Conservation (phyloP, 1,284 basidiomycete species). For the Heterobasidion irregulare region DNA sequence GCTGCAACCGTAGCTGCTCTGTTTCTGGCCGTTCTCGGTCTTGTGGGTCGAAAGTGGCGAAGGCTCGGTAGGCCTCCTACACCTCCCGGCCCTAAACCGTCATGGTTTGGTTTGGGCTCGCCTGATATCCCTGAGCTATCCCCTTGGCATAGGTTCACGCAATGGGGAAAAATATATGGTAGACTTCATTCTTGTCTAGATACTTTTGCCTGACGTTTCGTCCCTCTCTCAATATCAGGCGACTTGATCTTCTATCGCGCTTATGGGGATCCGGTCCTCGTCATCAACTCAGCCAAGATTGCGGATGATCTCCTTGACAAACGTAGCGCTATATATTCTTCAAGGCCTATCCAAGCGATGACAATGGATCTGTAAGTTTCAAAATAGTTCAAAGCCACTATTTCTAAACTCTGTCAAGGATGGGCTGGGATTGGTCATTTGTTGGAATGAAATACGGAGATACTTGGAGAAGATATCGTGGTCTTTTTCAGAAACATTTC, state of each 20-base stretch:
- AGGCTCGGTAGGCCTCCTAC: neutral
- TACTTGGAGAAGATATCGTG: slow-evolving; percentile 33
- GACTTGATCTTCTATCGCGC: neutral
- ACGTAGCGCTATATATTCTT: neutral
- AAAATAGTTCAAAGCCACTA: too few relatives aligned
- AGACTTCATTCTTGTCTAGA: neutral
- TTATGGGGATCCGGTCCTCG: neutral
- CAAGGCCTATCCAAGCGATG: neutral
- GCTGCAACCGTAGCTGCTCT: neutral
- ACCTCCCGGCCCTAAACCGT: neutral
- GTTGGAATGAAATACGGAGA: slow-evolving; percentile 33
- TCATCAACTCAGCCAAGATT: neutral
- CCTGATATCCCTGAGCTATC: neutral
- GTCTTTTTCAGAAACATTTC: slow-evolving; percentile 37
- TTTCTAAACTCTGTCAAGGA: slow-evolving; percentile 20
- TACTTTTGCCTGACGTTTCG: neutral
- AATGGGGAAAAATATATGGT: neutral
- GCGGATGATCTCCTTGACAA: slow-evolving; percentile 1
- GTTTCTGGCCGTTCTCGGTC: neutral
- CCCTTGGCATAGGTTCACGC: neutral
- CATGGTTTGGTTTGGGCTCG: neutral
- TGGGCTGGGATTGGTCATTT: slow-evolving; percentile 42
- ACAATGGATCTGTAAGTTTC: neutral
- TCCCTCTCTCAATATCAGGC: neutral
- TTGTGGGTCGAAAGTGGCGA: neutral